Evolutionary conservation across 1,284 basidiomycete species (phyloP), one percentile per base, ranked within the genome.

Genomic region (Malassezia obtusa): DNA sequence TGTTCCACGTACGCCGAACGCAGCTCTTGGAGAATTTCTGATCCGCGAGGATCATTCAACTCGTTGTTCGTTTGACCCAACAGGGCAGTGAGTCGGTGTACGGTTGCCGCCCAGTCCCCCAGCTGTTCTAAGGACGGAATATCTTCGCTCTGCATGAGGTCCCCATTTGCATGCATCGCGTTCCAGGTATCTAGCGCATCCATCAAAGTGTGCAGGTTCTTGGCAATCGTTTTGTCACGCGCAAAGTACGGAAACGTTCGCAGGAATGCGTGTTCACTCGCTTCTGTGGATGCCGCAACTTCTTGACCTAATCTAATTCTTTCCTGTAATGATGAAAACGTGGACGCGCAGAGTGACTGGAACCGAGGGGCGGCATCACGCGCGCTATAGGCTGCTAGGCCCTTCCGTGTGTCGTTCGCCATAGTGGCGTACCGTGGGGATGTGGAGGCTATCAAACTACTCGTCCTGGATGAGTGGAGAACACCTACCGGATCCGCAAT

Each of bases 401-500:
- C 45, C 17, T 35, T 12, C 9, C 45, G 21, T 28, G 19, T n/a
- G 14, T 19, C 43, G 17, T 3, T 17, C 41, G 26, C 43, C 28
- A 45, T 45, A 10, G 32, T 19, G 43, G 40, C 38, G 22, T 14
- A 12, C 17, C 21, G 17, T 24, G 43, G 17, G 30, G n/a, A 35
- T 11, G 43, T 45, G 43, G 43, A 45, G 43, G 43, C 24, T 6
- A 17, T 11, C 40, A 15, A 45, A 45, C 37, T 49, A 54, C 26
- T 54, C 52, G 46, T 54, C 52, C 52, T 54, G 35, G 31, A 39
- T 54, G 14, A 55, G 52, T 30, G 26, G 10, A 25, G 17, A n/a
- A 3, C 10, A 49, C 47, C 22, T 39, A 50, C 52, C 0, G 75
- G 73, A 46, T 77, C 76, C 17, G 64, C 61, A 45, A 77, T 76